These are phyloP conservation scores for Luvunga scandens DNA, from an alignment of 345 rosid genomes.

Conservation along the genomic window DNA sequence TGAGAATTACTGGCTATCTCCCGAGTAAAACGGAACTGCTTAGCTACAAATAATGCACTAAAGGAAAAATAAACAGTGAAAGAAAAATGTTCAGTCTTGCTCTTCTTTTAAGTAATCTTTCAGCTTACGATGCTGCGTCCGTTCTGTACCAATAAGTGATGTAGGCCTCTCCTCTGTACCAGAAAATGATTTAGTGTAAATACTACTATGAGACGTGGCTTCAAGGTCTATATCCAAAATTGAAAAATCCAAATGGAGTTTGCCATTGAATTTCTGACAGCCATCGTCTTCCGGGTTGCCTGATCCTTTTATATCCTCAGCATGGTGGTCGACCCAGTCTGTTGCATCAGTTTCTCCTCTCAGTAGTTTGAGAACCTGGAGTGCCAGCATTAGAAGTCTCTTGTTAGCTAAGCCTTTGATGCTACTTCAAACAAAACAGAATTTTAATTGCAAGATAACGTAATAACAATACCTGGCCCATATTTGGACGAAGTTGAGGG, in stretches of 20 bases:
- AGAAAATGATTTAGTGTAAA: background rate
- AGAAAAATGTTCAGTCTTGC: background rate
- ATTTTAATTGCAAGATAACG: background rate
- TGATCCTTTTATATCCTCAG: background rate
- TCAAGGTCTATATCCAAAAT: background rate
- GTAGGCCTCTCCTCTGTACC: background rate
- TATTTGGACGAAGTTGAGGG: conserved; percentile 34
- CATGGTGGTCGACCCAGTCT: conserved; percentile 15
- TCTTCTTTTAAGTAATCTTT: conserved; percentile 26
- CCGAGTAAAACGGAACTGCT: no score
- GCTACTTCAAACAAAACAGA: background rate
- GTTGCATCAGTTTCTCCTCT: conserved; percentile 15
- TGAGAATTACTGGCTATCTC: no score
- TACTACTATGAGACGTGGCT: background rate
- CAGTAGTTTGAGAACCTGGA: conserved; percentile 28
- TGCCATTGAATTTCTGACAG: background rate
- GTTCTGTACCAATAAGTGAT: background rate
- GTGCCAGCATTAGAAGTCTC: background rate
- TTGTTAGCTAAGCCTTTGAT: background rate
- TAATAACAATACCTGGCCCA: conserved; percentile 28
- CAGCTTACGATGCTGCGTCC: conserved; percentile 10
- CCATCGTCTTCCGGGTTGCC: conserved; percentile 9
- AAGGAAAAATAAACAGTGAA: background rate
- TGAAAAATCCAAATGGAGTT: conserved; percentile 4
- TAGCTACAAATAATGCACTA: no score